phyloP scores from a whole-genome alignment of 1,284 basidiomycete species.

The Hemileia vastatrix region DNA sequence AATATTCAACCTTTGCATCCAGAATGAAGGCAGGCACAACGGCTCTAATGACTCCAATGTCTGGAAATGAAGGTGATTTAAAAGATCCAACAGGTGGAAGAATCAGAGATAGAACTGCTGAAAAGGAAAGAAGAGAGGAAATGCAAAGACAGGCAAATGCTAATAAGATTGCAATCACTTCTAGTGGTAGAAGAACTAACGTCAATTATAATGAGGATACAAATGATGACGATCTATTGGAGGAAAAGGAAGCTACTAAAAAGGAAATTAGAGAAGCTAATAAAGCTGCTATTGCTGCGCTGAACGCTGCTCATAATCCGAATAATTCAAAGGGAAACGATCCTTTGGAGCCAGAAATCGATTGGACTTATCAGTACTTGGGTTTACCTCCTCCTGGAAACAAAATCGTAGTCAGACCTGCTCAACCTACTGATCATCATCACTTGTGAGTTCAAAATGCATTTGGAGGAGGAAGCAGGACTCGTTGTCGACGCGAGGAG shows the following conservation, averaged over 20 bases:
- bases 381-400: slow-evolving; percentile 36
- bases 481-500: no score
- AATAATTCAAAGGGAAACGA: neutral
- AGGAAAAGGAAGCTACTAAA: neutral
- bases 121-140: slow-evolving; percentile 24
- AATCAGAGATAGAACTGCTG: slow-evolving; percentile 6
- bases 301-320: no score
- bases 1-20: no score
- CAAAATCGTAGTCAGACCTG: slow-evolving; percentile 38
- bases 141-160: slow-evolving; percentile 31
- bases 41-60: no score
- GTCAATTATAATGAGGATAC: slow-evolving; percentile 25
- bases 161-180: slow-evolving; percentile 35
- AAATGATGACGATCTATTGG: slow-evolving; percentile 22
- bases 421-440: slow-evolving; percentile 57
- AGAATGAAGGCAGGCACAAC: no score
- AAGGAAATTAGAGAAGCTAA: neutral
- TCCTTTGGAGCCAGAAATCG: slow-evolving; percentile 12
- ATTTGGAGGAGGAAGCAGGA: no score
- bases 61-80: no score
- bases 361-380: no score
- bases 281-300: neutral
- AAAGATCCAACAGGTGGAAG: no score
- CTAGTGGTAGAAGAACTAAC: slow-evolving; percentile 23
- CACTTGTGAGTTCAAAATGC: slow-evolving; percentile 62